Evolutionary conservation across 441 rosid genomes (phyloP).

Genomic region (Bruguiera hainesii): DNA sequence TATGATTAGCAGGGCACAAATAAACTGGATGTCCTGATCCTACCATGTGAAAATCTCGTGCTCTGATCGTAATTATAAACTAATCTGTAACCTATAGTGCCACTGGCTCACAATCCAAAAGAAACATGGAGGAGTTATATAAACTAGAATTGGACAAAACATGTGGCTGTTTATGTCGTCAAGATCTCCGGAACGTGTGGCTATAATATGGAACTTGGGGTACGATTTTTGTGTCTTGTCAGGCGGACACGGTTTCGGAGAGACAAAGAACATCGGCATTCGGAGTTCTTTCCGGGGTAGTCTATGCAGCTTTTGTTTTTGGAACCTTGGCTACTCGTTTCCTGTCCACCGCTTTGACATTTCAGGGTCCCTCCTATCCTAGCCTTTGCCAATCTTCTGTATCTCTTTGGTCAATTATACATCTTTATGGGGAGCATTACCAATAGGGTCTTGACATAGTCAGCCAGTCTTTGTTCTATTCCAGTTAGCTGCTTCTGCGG

Average conservation of each 20-base stretch:
- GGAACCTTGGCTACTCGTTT: slow-evolving; percentile 74
- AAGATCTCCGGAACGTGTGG: too few species aligned
- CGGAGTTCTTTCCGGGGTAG: slow-evolving; percentile 60
- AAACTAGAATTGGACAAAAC: too few species aligned
- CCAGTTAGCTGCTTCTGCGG: slow-evolving; percentile 58
- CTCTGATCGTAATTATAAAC: too few species aligned
- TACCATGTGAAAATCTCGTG: not conserved
- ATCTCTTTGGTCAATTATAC: too few species aligned
- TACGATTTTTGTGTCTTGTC: slow-evolving; percentile 2
- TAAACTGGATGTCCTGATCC: not conserved
- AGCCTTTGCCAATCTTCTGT: not conserved
- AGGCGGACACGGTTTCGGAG: slow-evolving; percentile 64
- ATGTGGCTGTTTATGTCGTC: too few species aligned
- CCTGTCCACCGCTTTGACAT: slow-evolving; percentile 47
- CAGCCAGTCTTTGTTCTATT: not conserved
- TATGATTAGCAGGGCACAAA: too few species aligned
- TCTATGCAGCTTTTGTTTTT: slow-evolving; percentile 43
- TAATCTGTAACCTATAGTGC: too few species aligned
- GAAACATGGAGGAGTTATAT: too few species aligned
- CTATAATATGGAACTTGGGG: not conserved
- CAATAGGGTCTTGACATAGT: not conserved
- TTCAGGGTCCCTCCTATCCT: slow-evolving; percentile 41
- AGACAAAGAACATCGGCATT: slow-evolving; percentile 57
- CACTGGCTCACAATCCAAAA: too few species aligned
- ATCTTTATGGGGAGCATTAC: too few species aligned